Evolutionary conservation across 2,329 filamentous ascomycete species (phyloP), one percentile per base, ranked within the genome.

Genomic region (Capronia epimyces): DNA sequence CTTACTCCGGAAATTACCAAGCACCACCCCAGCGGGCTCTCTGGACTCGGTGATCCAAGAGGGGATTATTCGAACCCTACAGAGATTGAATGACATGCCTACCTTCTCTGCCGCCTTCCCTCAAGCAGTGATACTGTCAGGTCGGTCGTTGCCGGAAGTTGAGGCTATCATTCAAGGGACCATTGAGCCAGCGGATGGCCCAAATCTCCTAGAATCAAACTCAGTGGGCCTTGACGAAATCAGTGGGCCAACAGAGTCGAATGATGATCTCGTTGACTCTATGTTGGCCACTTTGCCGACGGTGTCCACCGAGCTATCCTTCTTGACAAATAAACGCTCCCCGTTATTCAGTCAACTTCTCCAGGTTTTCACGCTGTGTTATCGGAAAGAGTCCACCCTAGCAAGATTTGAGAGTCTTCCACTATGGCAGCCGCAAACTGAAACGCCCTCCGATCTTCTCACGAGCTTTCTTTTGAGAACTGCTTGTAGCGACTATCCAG

Each of bases 91-190:
- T 3, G 81, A 83, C 32, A 74, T 77, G 7, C 78, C 77, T 24
- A 74, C 75, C 32, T 71, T 80, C 18, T 82, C 82, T 10, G 74
- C 78, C 21, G 73, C 83, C n/a, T 80, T 93, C 50, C 76, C 82
- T 54, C 75, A 75, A n/a, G 78, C 83, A 3, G 77, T 91, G 31
- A 74, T 81, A 29, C 79, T 84, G 34, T 78, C 81, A 6, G 79
- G 83, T 10, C 76, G 89, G 53, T 84, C 93, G 62, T 78, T 93
- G 39, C 81, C 88, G 53, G 78, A 82, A 42, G 70, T 93, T 15
- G 87, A 93, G 68, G 77, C 87, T 69, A 84, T 81, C 59, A 74
- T 94, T 16, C 83, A 87, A 49, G 80, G 84, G 7, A 79, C 82
- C 8, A 80, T 90, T 54, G 79, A 84, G 34, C 66, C 78, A 39